A percentile compares a stretch with the other conserved stretches of the same genome.
These are phyloP conservation scores for Alternaria incomplexa DNA, from an alignment of 2,329 filamentous ascomycete genomes.

Conservation along the genomic window DNA sequence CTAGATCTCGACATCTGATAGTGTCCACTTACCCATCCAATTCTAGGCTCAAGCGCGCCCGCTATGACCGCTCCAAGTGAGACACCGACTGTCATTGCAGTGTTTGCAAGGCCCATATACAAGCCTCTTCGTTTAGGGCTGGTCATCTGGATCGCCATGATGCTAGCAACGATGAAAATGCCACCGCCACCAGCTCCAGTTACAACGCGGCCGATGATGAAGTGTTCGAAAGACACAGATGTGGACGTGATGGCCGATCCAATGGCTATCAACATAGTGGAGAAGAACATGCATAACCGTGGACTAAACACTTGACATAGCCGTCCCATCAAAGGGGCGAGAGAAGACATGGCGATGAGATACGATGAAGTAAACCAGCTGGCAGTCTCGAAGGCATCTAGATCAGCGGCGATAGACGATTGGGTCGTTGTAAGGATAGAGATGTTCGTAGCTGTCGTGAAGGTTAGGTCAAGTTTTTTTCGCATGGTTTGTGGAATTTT, in stretches of 20 bases:
- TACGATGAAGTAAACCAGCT: constrained; percentile 85
- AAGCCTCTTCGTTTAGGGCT: constrained; percentile 71
- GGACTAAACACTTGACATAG: constrained; percentile 77
- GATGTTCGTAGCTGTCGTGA: constrained; percentile 68
- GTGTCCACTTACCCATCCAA: constrained; percentile 70
- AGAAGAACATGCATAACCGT: constrained; percentile 67
- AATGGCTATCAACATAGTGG: constrained; percentile 63
- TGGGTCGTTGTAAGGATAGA: constrained; percentile 83
- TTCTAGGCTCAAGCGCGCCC: constrained; percentile 65
- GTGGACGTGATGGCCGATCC: constrained; percentile 71
- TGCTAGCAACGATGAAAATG: constrained; percentile 74
- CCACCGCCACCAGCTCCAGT: constrained; percentile 74
- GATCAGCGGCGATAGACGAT: constrained; percentile 74
- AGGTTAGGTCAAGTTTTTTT: background rate
- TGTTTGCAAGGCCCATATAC: constrained; percentile 76
- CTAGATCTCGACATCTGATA: background rate
- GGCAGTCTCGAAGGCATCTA: constrained; percentile 73
- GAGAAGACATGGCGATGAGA: constrained; percentile 59
- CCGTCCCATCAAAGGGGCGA: constrained; percentile 74
- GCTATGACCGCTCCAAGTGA: constrained; percentile 74
- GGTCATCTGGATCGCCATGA: constrained; percentile 77
- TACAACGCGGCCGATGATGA: constrained; percentile 72
- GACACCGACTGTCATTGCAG: constrained; percentile 73
- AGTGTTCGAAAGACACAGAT: constrained; percentile 64
- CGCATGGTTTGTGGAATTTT: constrained; percentile 20